Conservation (phyloP, 495 filamentous ascomycete genomes). For the Podospora anserina region DNA sequence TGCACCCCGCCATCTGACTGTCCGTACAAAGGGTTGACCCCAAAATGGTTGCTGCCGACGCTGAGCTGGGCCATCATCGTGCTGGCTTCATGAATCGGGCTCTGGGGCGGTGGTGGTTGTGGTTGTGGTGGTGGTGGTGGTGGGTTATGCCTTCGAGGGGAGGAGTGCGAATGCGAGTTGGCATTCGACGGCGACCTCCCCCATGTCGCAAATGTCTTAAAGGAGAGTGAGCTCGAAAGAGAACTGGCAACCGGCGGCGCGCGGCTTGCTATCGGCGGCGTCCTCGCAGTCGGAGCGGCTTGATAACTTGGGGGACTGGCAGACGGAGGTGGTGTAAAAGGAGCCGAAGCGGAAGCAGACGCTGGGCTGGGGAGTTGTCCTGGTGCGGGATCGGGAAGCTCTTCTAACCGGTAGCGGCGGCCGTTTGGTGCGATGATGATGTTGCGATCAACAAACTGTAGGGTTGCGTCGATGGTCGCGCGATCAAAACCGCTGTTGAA, state of each 20-base stretch:
- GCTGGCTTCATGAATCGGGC: constrained; percentile 20
- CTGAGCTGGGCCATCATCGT: constrained; percentile 27
- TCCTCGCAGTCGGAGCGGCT: neutral
- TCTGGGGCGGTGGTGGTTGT: constrained; percentile 11
- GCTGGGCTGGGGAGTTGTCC: neutral
- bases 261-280: neutral
- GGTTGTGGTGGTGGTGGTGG: neutral
- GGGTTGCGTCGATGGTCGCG: constrained; percentile 30
- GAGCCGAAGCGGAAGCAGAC: constrained; percentile 13
- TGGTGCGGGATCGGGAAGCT: constrained; percentile 20
- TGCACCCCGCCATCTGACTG: constrained; percentile 34
- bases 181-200: constrained; percentile 27
- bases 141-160: constrained; percentile 3
- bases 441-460: constrained; percentile 30
- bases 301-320: neutral
- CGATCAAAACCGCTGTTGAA: constrained; percentile 33
- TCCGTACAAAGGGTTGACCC: constrained; percentile 30
- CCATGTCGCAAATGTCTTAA: constrained; percentile 16
- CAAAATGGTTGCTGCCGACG: constrained; percentile 26
- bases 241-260: constrained; percentile 9
- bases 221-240: neutral
- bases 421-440: constrained; percentile 32
- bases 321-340: constrained; percentile 3
- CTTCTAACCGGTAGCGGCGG: constrained; percentile 33
- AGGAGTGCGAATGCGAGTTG: constrained; percentile 19